Evolutionary conservation across 305 asterid genomes (phyloP).

Genomic region (Fraxinus ornus): DNA sequence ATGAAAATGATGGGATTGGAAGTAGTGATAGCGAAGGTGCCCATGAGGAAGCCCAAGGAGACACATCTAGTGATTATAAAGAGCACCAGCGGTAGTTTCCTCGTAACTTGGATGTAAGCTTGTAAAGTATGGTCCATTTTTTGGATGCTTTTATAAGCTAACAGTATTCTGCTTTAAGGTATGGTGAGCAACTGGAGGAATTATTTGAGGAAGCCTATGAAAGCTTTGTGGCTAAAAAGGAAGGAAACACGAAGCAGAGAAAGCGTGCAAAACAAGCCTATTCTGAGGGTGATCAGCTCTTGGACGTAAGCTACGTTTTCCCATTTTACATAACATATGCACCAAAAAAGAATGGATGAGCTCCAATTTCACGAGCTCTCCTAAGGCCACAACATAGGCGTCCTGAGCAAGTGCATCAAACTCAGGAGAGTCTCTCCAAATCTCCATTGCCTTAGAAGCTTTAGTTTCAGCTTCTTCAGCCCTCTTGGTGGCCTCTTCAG

Average conservation of each 20-base stretch:
- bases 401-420: too few relatives aligned
- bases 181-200: conserved; percentile 62
- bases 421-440: too few relatives aligned
- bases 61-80: conserved; percentile 64
- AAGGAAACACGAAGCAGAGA: conserved; percentile 81
- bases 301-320: conserved; percentile 47
- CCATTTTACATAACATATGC: neutral
- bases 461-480: too few relatives aligned
- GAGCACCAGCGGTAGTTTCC: conserved; percentile 59
- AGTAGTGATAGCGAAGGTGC: conserved; percentile 57
- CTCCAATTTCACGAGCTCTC: neutral
- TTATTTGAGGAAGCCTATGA: conserved; percentile 83
- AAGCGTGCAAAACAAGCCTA: conserved; percentile 66
- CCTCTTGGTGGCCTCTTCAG: too few relatives aligned
- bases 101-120: neutral
- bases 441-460: too few relatives aligned
- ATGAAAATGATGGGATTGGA: conserved; percentile 49
- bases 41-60: conserved; percentile 41
- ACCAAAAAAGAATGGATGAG: neutral
- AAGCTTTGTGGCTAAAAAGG: conserved; percentile 58
- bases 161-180: conserved; percentile 9
- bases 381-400: too few relatives aligned
- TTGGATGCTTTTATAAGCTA: neutral
- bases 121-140: neutral
- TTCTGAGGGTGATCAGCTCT: conserved; percentile 45